Base-by-base conservation (phyloP, 768 basidiomycete species). In the Multifurca ochricompacta region DNA sequence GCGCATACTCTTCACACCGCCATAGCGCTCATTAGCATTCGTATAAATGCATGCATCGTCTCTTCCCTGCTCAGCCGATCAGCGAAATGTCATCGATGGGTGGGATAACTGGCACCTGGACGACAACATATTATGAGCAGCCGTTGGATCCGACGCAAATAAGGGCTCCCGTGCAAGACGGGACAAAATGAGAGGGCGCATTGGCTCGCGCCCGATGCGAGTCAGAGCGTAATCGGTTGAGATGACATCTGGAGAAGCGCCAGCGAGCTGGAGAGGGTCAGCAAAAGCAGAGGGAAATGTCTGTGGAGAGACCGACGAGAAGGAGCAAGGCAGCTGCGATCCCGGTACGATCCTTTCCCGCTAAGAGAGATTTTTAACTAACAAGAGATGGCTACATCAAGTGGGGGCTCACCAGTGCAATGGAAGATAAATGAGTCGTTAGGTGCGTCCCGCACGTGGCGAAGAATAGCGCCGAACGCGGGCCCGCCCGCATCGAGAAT, bases 291-390 rank as follows among this genome's bases (percentile, higher is more conserved):
- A 11, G n/a, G 7, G 13, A 23, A 28, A 25, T 16, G 9, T 1
- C 40, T 43, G n/a, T 43, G n/a, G 4, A 9, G 11, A 6, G 32
- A 37, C 68, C 28, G 64, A 88, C 87, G 68, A 82, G 81, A 23
- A 91, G 71, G 11, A 90, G 62, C 28, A 91, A 73, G 6, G 87
- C 87, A 13, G 86, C 85, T 34, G 85, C 68, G 21, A 91, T 70
- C 14, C 87, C 89, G 2, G 89, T 91, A 61, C 89, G 72, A 68
- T 91, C 88, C 66, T 91, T 91, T 3, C 89, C 89, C 25, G 87
- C 89, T 78, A n/a, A n/a, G 27, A 21, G 13, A 27, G 27, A 9
- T 40, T 4, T 48, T 43, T 48, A n/a, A n/a, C n/a, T 49, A 45
- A 14, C 4, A 44, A 40, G n/a, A 41, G n/a, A 11, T 4, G 13